phyloP scores from a whole-genome alignment of 2,329 filamentous ascomycete species.

The Epichloe coenophiala region DNA sequence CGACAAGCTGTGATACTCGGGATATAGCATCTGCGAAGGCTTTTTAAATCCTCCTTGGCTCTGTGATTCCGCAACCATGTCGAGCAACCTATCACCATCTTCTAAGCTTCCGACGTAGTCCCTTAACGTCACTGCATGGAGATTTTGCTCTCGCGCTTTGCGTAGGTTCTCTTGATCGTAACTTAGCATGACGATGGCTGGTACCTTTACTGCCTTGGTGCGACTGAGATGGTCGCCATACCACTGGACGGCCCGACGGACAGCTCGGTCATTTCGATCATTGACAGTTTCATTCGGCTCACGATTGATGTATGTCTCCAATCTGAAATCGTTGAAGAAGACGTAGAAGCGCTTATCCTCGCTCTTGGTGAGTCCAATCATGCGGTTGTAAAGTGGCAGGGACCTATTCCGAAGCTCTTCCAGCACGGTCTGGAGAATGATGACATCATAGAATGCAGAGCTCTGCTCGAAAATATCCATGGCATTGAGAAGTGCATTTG shows the following conservation, averaged over 20 bases:
- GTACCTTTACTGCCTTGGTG: conserved; percentile 47
- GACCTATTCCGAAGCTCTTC: conserved; percentile 93
- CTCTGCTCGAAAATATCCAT: conserved; percentile 96
- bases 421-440: conserved; percentile 88
- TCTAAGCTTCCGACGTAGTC: conserved; percentile 78
- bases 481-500: conserved; percentile 84
- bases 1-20: conserved; percentile 78
- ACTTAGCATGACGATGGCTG: conserved; percentile 81
- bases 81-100: conserved; percentile 71
- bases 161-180: conserved; percentile 80
- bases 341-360: conserved; percentile 97
- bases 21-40: conserved; percentile 60
- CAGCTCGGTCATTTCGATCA: conserved; percentile 87
- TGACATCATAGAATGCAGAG: conserved; percentile 88
- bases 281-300: conserved; percentile 77
- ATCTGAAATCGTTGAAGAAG: conserved; percentile 95
- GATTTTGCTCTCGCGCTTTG: conserved; percentile 63
- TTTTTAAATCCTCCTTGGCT: conserved; percentile 53
- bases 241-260: conserved; percentile 77
- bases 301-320: conserved; percentile 76
- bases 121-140: conserved; percentile 53
- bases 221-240: conserved; percentile 69
- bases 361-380: conserved; percentile 82
- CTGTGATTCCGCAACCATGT: conserved; percentile 79
- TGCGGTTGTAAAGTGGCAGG: conserved; percentile 83